Percentiles rank a stretch among this genome's conserved stretches.
These are phyloP conservation scores for Penicillium antarcticum DNA, from an alignment of 495 filamentous ascomycete genomes.

Conservation along the genomic window DNA sequence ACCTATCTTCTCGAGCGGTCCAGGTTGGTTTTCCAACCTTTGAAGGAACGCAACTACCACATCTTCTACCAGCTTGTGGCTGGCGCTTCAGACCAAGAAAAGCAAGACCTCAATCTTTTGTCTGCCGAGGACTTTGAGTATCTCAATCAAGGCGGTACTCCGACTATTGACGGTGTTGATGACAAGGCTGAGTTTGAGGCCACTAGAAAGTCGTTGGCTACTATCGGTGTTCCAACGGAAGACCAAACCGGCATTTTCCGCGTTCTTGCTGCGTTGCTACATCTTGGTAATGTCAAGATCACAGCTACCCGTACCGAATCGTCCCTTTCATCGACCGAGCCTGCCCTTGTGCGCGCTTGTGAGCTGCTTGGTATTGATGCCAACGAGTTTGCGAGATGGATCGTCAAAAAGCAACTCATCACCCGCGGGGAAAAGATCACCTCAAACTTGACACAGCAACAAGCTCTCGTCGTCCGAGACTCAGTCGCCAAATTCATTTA, in stretches of 20 bases:
- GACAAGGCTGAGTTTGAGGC: constrained; percentile 91
- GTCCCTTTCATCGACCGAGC: constrained; percentile 73
- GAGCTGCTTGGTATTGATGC: constrained; percentile 84
- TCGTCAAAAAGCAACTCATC: constrained; percentile 96
- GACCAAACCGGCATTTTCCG: constrained; percentile 86
- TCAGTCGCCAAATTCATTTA: constrained; percentile 99
- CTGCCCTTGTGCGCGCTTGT: constrained; percentile 77
- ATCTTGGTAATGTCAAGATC: constrained; percentile 96
- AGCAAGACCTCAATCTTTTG: constrained; percentile 68
- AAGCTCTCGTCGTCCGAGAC: constrained; percentile 91
- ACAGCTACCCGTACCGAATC: constrained; percentile 86
- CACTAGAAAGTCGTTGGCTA: constrained; percentile 78
- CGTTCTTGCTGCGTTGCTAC: constrained; percentile 85
- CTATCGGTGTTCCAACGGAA: constrained; percentile 74
- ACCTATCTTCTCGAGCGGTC: constrained; percentile 96
- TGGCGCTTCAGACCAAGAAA: constrained; percentile 84
- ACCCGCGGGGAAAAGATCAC: constrained; percentile 97
- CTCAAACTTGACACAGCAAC: constrained; percentile 90
- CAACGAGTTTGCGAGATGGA: constrained; percentile 94
- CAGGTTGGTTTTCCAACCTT: constrained; percentile 93
- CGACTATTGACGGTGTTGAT: constrained; percentile 91
- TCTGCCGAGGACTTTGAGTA: constrained; percentile 92
- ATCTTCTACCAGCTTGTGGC: constrained; percentile 98
- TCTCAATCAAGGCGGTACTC: constrained; percentile 90
- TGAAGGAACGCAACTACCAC: constrained; percentile 98